A percentile compares a stretch with the other conserved stretches of the same genome.
phyloP scores from a whole-genome alignment of 345 rosid species.

The Acer negundo region DNA sequence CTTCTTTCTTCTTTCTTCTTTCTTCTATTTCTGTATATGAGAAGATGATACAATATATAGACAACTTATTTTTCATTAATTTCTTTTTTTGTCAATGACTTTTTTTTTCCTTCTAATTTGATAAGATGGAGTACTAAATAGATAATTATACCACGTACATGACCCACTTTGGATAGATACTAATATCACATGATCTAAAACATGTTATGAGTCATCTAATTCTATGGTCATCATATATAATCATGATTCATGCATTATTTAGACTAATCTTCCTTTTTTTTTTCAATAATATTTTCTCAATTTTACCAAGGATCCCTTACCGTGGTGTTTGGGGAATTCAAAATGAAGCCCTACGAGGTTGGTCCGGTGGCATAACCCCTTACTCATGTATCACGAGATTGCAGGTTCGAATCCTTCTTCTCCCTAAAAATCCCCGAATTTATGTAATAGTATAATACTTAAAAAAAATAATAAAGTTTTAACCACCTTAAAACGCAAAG shows the following conservation, averaged over 20 bases:
- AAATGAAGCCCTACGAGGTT: no score
- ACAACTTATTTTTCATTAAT: neutral
- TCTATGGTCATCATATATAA: conserved; percentile 1
- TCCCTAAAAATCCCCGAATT: no score
- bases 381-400: no score
- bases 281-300: neutral
- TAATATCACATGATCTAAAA: neutral
- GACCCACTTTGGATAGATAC: conserved; percentile 26
- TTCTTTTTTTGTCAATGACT: neutral
- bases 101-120: neutral
- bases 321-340: no score
- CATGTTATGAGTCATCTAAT: conserved; percentile 17
- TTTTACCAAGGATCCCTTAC: no score
- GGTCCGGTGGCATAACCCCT: no score
- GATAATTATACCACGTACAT: neutral
- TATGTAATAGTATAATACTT: no score
- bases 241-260: neutral
- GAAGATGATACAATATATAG: neutral
- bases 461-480: no score
- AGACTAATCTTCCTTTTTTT: neutral
- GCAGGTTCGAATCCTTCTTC: no score
- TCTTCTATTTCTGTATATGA: neutral
- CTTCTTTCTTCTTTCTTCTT: neutral
- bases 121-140: conserved; percentile 10
- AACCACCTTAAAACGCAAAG: no score